Evolutionary conservation across 495 filamentous ascomycete species (phyloP).

Genomic region (Neurospora sp.): DNA sequence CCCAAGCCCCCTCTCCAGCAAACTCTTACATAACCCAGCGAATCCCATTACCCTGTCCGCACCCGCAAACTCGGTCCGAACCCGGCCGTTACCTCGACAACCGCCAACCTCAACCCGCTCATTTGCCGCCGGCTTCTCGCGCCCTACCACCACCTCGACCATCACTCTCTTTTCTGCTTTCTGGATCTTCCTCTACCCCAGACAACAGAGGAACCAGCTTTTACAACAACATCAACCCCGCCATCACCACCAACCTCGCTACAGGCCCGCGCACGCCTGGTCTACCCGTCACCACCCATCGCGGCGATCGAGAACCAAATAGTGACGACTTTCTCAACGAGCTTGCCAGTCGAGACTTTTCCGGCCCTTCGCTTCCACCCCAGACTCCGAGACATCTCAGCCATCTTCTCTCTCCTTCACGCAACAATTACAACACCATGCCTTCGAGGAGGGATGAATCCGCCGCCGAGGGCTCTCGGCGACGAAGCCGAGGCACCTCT

Average conservation of each 20-base stretch:
- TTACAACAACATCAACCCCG: background rate
- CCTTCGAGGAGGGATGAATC: background rate
- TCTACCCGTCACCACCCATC: background rate
- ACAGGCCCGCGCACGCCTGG: background rate
- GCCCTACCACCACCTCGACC: background rate
- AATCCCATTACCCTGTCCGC: background rate
- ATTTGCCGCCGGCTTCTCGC: background rate
- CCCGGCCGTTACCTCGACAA: background rate
- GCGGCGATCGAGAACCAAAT: conserved; percentile 3
- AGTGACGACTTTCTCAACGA: conserved; percentile 23
- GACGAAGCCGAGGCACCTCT: background rate
- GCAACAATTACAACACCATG: background rate
- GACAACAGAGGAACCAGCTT: background rate
- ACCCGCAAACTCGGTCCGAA: background rate
- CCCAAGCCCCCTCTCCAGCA: background rate
- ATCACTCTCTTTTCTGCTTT: background rate
- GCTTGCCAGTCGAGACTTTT: conserved; percentile 23
- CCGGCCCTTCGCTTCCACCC: conserved; percentile 23
- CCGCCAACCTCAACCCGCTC: background rate
- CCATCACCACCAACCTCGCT: background rate
- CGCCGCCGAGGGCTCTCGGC: background rate
- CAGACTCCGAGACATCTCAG: conserved; percentile 2
- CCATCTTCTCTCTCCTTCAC: background rate
- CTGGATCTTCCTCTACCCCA: background rate
- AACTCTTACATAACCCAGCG: background rate